Evolutionary conservation across 306 rosid species (phyloP).

Genomic region (Cucurbita moschata): DNA sequence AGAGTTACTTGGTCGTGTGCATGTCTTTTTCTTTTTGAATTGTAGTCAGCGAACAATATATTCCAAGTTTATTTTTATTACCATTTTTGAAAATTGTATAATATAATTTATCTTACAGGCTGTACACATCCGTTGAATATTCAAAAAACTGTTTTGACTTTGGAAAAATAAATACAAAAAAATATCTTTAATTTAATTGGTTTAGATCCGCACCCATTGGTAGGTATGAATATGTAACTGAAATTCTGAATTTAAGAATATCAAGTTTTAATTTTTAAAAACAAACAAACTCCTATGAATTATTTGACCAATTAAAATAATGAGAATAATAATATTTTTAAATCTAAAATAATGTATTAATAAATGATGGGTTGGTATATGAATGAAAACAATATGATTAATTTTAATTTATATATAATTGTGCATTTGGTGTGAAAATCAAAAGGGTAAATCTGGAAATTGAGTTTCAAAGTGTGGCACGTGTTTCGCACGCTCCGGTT

Average conservation of each 20-base stretch:
- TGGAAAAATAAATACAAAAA: neutral
- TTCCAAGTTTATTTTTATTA: too few relatives aligned
- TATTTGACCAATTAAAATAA: neutral
- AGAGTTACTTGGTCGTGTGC: too few relatives aligned
- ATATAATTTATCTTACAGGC: neutral
- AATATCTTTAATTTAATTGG: neutral
- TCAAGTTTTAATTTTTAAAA: neutral
- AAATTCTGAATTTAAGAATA: neutral
- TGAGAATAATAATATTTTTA: neutral
- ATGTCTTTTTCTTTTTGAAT: neutral
- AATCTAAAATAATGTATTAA: too few relatives aligned
- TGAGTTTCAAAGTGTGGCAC: neutral
- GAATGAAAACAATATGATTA: neutral
- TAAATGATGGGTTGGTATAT: neutral
- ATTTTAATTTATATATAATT: too few relatives aligned
- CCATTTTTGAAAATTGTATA: neutral
- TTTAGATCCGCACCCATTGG: slow-evolving; percentile 1
- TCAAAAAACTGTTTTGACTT: neutral
- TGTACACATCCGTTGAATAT: neutral
- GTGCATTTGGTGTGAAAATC: neutral
- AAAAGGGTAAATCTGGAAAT: neutral
- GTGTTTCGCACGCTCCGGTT: neutral
- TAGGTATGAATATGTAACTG: neutral
- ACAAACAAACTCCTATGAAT: neutral
- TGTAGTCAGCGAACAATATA: neutral